phyloP scores from a whole-genome alignment of 2,329 filamentous ascomycete species.

The Colletotrichum spinosum region DNA sequence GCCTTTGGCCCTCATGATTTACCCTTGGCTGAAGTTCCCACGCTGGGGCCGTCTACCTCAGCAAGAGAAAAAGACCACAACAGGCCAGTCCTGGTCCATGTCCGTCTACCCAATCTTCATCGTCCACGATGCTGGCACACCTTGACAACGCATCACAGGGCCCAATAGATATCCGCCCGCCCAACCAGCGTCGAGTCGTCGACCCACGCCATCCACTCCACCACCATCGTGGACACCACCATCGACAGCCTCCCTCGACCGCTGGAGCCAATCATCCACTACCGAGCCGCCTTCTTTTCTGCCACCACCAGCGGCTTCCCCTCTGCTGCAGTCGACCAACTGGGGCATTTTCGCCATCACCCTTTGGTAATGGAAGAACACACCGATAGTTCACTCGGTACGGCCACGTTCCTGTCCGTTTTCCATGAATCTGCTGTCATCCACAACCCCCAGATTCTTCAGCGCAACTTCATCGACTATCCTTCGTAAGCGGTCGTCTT shows the following conservation, averaged over 20 bases:
- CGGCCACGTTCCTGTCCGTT: conserved; percentile 10
- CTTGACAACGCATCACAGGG: conserved; percentile 39
- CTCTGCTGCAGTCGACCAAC: too few species aligned
- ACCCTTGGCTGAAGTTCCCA: conserved; percentile 1
- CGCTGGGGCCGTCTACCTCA: too few species aligned
- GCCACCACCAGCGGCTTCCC: conserved; percentile 7
- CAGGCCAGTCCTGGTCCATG: conserved; percentile 19
- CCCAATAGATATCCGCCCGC: conserved; percentile 33
- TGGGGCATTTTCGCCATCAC: neutral
- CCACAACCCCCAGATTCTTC: neutral
- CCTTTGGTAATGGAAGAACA: conserved; percentile 2
- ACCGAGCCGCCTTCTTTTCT: conserved; percentile 23
- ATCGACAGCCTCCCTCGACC: conserved; percentile 7
- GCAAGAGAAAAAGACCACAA: too few species aligned
- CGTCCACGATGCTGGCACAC: conserved; percentile 39
- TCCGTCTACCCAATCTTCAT: conserved; percentile 37
- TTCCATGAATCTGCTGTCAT: too few species aligned
- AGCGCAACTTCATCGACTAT: neutral
- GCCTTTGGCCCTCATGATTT: conserved; percentile 34
- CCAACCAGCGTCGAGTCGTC: conserved; percentile 33
- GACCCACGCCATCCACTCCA: conserved; percentile 28
- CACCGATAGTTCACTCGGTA: conserved; percentile 3
- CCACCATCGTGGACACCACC: conserved; percentile 17
- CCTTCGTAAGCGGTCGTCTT: too few species aligned
- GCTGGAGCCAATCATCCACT: conserved; percentile 27